Conservation (phyloP, 2,329 filamentous ascomycete genomes). For the Lachnellula subtilissima region DNA sequence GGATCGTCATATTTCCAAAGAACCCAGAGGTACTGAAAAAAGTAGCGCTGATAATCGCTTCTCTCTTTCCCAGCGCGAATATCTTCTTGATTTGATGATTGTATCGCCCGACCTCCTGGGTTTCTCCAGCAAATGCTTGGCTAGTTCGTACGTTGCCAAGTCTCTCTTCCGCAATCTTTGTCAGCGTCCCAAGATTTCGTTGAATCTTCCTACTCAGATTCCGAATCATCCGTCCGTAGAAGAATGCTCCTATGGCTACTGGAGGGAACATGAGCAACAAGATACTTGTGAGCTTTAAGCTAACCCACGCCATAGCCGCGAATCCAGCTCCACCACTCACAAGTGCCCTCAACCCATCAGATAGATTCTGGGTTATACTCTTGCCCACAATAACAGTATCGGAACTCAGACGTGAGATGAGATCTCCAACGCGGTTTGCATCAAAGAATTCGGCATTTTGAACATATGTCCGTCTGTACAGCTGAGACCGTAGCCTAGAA, state of each 20-base stretch:
- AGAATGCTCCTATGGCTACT: constrained; percentile 81
- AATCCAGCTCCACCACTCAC: constrained; percentile 90
- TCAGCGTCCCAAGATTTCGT: constrained; percentile 84
- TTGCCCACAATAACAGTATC: constrained; percentile 98
- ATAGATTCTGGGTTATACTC: constrained; percentile 96
- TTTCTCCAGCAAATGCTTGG: constrained; percentile 91
- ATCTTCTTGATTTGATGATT: constrained; percentile 90
- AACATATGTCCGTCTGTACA: constrained; percentile 89
- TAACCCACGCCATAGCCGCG: constrained; percentile 92
- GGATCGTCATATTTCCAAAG: constrained; percentile 93
- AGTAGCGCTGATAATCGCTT: constrained; percentile 82
- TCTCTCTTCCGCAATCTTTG: constrained; percentile 97
- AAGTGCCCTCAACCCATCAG: constrained; percentile 84
- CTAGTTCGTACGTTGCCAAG: constrained; percentile 94
- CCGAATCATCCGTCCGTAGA: constrained; percentile 85
- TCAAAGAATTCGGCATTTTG: constrained; percentile 99
- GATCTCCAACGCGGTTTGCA: constrained; percentile 90
- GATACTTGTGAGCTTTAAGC: constrained; percentile 81
- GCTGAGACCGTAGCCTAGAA: constrained; percentile 77
- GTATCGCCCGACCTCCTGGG: constrained; percentile 85
- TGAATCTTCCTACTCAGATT: constrained; percentile 90
- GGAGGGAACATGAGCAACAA: constrained; percentile 85
- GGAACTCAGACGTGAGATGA: constrained; percentile 91
- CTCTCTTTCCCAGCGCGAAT: constrained; percentile 79
- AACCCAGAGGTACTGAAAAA: constrained; percentile 87